Evolutionary conservation across 2,329 filamentous ascomycete genomes (phyloP).

Genomic region (Juglanconis juglandina): DNA sequence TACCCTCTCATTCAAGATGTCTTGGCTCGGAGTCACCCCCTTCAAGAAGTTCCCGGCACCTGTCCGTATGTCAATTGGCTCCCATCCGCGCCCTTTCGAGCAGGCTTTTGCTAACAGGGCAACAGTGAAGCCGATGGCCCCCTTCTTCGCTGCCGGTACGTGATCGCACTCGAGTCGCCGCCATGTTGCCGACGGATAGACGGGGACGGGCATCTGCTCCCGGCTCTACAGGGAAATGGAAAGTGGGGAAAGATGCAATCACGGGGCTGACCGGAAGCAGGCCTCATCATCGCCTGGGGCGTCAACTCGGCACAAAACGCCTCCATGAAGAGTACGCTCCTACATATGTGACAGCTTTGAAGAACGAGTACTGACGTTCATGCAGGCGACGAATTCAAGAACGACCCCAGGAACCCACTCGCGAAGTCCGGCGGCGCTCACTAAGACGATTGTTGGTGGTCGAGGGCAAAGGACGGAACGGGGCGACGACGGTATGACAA

Average conservation of each 20-base stretch:
- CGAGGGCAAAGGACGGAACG: not conserved
- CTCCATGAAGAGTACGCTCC: slow-evolving; percentile 68
- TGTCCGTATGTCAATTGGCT: slow-evolving; percentile 62
- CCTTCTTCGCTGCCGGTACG: slow-evolving; percentile 94
- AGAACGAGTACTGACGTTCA: slow-evolving; percentile 18
- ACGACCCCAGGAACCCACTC: slow-evolving; percentile 86
- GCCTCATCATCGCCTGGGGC: slow-evolving; percentile 83
- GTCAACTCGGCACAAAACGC: slow-evolving; percentile 78
- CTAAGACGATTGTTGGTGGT: slow-evolving; percentile 30
- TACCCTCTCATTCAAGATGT: slow-evolving; percentile 58
- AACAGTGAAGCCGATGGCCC: slow-evolving; percentile 83
- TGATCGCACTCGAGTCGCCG: slow-evolving; percentile 23
- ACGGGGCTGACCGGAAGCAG: slow-evolving; percentile 41
- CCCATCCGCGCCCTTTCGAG: slow-evolving; percentile 14
- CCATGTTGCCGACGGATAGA: not conserved
- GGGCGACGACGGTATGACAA: not conserved
- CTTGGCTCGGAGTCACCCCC: slow-evolving; percentile 63
- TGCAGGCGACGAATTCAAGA: slow-evolving; percentile 92
- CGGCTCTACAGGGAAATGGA: not conserved
- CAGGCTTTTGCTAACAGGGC: slow-evolving; percentile 26
- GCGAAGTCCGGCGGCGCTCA: slow-evolving; percentile 44
- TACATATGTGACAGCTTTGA: not conserved
- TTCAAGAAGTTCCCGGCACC: slow-evolving; percentile 79
- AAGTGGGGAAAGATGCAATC: not conserved
- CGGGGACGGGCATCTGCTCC: not conserved